Evolutionary conservation across 495 filamentous ascomycete species (phyloP).

Genomic region (Talaromyces liani): DNA sequence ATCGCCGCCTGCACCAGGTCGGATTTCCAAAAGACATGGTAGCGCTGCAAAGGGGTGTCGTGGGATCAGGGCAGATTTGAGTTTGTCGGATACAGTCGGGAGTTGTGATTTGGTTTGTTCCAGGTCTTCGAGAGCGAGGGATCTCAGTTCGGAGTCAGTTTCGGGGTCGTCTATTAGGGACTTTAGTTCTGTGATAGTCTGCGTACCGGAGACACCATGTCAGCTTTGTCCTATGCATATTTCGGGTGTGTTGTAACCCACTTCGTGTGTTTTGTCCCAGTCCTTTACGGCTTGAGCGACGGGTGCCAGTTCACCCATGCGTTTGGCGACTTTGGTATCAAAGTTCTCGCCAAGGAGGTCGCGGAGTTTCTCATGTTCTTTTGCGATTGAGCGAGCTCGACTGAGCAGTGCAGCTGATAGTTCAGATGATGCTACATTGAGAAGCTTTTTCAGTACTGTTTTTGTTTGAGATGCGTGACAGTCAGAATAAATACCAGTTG

Average conservation of each 20-base stretch:
- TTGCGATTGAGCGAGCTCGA: slow-evolving; percentile 55
- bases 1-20: slow-evolving; percentile 86
- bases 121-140: slow-evolving; percentile 73
- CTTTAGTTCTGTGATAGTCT: slow-evolving; percentile 53
- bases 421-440: slow-evolving; percentile 16
- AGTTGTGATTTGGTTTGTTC: slow-evolving; percentile 52
- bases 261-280: slow-evolving; percentile 44
- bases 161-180: slow-evolving; percentile 49
- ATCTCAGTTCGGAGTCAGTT: slow-evolving; percentile 54
- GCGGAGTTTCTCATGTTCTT: slow-evolving; percentile 59
- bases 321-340: slow-evolving; percentile 65
- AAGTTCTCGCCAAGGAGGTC: slow-evolving; percentile 54
- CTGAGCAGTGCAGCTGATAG: slow-evolving; percentile 55
- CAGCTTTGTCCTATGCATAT: neutral
- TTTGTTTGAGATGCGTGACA: neutral
- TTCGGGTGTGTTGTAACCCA: slow-evolving; percentile 11
- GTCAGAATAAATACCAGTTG: neutral
- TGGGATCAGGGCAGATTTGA: slow-evolving; percentile 73
- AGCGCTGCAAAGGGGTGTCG: slow-evolving; percentile 90
- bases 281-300: slow-evolving; percentile 62
- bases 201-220: slow-evolving; percentile 9
- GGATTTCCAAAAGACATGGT: slow-evolving; percentile 84
- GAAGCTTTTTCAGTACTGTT: neutral
- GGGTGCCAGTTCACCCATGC: slow-evolving; percentile 65
- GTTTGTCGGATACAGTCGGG: slow-evolving; percentile 47